These are phyloP conservation scores for Myxozyma sirexii DNA, from an alignment of 805 yeast genomes.

Conservation along the genomic window DNA sequence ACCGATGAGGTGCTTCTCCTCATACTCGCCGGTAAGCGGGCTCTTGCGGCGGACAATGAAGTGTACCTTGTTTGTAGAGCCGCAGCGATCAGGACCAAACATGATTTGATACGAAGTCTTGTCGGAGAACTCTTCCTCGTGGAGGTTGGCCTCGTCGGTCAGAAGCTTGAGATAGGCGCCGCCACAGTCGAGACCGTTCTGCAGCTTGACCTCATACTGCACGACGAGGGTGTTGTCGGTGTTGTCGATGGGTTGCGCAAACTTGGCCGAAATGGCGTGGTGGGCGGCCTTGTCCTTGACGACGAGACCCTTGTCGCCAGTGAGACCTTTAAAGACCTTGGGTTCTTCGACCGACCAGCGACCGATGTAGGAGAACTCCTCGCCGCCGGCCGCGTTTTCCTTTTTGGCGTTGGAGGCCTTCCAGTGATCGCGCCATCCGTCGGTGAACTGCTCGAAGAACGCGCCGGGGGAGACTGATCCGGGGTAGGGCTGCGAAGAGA, in stretches of 20 bases:
- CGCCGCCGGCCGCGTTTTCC: conserved; percentile 44
- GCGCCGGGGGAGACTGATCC: conserved; percentile 8
- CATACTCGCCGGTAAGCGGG: conserved; percentile 56
- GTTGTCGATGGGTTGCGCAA: conserved; percentile 62
- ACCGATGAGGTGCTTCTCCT: conserved; percentile 67
- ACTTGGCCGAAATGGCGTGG: conserved; percentile 73
- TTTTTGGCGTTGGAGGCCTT: conserved; percentile 55
- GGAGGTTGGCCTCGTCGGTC: conserved; percentile 46
- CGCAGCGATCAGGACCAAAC: conserved; percentile 96
- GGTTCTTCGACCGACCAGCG: conserved; percentile 76
- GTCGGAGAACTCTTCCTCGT: conserved; percentile 56
- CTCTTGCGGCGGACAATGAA: conserved; percentile 66
- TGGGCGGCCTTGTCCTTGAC: conserved; percentile 74
- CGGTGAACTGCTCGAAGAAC: conserved; percentile 52
- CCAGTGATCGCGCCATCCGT: conserved; percentile 51
- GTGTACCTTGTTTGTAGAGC: conserved; percentile 75
- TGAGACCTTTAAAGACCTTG: conserved; percentile 57
- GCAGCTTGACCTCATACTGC: conserved; percentile 87
- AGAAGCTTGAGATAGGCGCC: conserved; percentile 87
- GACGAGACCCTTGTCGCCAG: conserved; percentile 74
- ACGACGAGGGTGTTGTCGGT: conserved; percentile 68
- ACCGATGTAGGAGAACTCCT: conserved; percentile 65
- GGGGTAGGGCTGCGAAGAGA: conserved; percentile 11
- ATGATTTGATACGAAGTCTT: conserved; percentile 78
- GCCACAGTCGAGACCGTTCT: conserved; percentile 78